Evolutionary conservation across 768 basidiomycete genomes (phyloP).

Genomic region (Termitomyces sp.): DNA sequence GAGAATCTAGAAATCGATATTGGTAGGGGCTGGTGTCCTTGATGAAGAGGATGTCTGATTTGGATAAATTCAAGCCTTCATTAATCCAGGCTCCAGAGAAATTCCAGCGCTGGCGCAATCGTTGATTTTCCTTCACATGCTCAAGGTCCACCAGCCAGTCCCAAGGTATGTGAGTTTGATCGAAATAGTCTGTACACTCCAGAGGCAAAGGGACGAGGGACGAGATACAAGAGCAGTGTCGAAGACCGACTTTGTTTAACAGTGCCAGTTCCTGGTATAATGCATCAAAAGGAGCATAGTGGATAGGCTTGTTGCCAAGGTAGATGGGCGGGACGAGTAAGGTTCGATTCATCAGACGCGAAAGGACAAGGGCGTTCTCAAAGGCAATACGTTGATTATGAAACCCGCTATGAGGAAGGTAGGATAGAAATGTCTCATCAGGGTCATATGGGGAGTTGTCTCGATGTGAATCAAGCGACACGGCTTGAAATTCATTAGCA

Average conservation of each 20-base stretch:
- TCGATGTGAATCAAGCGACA: constrained; percentile 20
- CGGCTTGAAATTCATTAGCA: constrained; percentile 30
- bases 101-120: constrained; percentile 47
- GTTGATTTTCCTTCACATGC: constrained; percentile 30
- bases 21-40: constrained; percentile 57
- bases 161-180: constrained; percentile 68
- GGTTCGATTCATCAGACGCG: constrained; percentile 68
- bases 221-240: constrained; percentile 44
- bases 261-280: constrained; percentile 42
- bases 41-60: constrained; percentile 42
- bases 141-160: constrained; percentile 61
- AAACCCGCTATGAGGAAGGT: constrained; percentile 80
- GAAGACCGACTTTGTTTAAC: constrained; percentile 46
- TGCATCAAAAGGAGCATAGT: constrained; percentile 52
- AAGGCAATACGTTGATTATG: constrained; percentile 87
- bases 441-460: constrained; percentile 15
- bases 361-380: constrained; percentile 78
- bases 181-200: constrained; percentile 59
- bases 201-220: constrained; percentile 31
- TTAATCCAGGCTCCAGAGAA: constrained; percentile 46
- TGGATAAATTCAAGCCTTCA: constrained; percentile 31
- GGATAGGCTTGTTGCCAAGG: constrained; percentile 57
- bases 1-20: constrained; percentile 56
- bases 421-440: constrained; percentile 54
- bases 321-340: constrained; percentile 75